phyloP scores from a whole-genome alignment of 257 asterid species.

The Paulownia fortunei region DNA sequence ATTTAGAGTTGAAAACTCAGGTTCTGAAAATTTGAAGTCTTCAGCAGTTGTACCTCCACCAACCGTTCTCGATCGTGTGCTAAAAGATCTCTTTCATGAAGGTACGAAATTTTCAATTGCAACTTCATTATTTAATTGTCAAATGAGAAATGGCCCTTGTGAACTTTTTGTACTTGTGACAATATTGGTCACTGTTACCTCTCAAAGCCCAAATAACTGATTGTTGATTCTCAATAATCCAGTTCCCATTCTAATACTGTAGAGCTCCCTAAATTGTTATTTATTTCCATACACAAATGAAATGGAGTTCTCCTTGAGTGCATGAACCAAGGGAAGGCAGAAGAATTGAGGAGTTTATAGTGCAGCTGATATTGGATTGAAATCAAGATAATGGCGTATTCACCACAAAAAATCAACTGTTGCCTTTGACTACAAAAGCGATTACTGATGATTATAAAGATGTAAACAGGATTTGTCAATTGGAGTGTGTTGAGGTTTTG shows the following conservation, averaged over 20 bases:
- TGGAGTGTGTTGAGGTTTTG: not conserved
- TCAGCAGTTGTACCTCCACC: constrained; percentile 89
- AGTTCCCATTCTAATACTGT: not conserved
- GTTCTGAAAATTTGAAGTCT: constrained; percentile 70
- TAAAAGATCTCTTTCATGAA: constrained; percentile 83
- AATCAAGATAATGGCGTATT: not conserved
- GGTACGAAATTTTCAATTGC: constrained; percentile 44
- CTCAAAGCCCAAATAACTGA: constrained; percentile 11
- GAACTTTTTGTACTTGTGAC: not conserved
- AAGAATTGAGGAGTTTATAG: not conserved
- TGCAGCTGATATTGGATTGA: not conserved
- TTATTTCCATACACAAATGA: constrained; percentile 2
- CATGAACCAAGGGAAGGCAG: constrained; percentile 28
- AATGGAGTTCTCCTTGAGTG: constrained; percentile 15
- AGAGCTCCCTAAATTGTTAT: not conserved
- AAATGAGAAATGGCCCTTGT: constrained; percentile 13
- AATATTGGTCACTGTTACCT: constrained; percentile 20
- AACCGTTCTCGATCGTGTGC: constrained; percentile 94
- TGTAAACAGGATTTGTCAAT: constrained; percentile 23
- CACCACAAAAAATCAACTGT: constrained; percentile 26
- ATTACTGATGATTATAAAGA: constrained; percentile 1
- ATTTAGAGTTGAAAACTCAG: constrained; percentile 57
- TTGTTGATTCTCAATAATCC: constrained; percentile 6
- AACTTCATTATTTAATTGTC: constrained; percentile 27
- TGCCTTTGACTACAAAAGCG: constrained; percentile 21